Conservation (phyloP, 2,329 filamentous ascomycete species). For the Exophiala aquamarina region DNA sequence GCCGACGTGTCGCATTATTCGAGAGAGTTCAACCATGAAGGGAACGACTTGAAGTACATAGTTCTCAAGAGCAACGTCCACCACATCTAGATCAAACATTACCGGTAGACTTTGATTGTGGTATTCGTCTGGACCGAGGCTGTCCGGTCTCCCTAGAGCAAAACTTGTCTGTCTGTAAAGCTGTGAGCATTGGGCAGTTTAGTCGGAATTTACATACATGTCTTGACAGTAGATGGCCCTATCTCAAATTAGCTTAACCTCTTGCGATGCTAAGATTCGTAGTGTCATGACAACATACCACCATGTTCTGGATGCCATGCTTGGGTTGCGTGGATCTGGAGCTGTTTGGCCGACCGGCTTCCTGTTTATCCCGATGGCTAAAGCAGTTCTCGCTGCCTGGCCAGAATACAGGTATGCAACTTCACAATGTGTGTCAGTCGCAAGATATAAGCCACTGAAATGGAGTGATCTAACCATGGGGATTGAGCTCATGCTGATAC, state of each 20-base stretch:
- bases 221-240: slow-evolving; percentile 21
- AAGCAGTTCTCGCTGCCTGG: slow-evolving; percentile 47
- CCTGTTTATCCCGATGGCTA: slow-evolving; percentile 51
- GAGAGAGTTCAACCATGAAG: slow-evolving; percentile 41
- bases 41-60: slow-evolving; percentile 37
- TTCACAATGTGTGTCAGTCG: slow-evolving; percentile 27
- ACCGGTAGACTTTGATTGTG: slow-evolving; percentile 46
- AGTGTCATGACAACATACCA: slow-evolving; percentile 43
- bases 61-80: too few species aligned
- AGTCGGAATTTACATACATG: slow-evolving; percentile 32
- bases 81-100: slow-evolving; percentile 11
- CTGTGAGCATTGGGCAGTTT: neutral
- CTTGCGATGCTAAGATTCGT: neutral
- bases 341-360: slow-evolving; percentile 29
- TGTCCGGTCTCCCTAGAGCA: slow-evolving; percentile 49
- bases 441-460: too few species aligned
- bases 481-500: slow-evolving; percentile 52
- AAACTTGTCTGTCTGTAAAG: slow-evolving; percentile 43
- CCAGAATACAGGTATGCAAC: slow-evolving; percentile 51
- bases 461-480: slow-evolving; percentile 22
- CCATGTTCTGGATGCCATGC: slow-evolving; percentile 47
- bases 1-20: slow-evolving; percentile 41
- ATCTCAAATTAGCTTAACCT: slow-evolving; percentile 18
- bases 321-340: slow-evolving; percentile 34
- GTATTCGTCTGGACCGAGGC: slow-evolving; percentile 49